These are phyloP conservation scores for Paratrypanosoma confusum DNA, from an alignment of 208 protist species.

Conservation along the genomic window DNA sequence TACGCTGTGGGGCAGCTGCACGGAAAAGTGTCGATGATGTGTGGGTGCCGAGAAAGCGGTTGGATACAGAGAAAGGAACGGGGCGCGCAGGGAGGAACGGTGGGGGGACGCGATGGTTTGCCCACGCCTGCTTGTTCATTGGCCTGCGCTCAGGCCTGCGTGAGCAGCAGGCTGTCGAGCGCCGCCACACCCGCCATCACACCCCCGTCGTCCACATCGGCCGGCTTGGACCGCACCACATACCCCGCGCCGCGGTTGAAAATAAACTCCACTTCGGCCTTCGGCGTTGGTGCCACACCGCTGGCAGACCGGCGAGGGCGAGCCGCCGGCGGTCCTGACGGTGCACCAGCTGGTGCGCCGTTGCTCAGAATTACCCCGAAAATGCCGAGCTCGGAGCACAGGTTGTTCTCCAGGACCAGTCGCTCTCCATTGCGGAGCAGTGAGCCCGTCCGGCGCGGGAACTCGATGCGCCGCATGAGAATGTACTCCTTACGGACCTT, in stretches of 20 bases:
- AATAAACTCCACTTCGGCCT: conserved; percentile 1
- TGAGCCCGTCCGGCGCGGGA: conserved; percentile 26
- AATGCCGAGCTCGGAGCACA: conserved; percentile 84
- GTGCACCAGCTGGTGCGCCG: too few species aligned
- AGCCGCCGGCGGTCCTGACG: too few species aligned
- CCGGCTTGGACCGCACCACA: conserved; percentile 86
- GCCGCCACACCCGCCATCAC: conserved; percentile 90
- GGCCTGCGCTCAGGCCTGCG: too few species aligned
- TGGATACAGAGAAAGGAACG: too few species aligned
- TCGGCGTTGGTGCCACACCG: neutral
- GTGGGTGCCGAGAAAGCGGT: too few species aligned
- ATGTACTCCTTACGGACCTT: conserved; percentile 78
- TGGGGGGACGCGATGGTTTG: too few species aligned
- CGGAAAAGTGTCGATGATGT: too few species aligned
- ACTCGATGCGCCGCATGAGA: conserved; percentile 84
- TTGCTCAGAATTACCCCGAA: conserved; percentile 65
- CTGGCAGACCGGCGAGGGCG: too few species aligned
- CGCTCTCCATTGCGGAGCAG: conserved; percentile 49
- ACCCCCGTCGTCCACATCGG: conserved; percentile 85
- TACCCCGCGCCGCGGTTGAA: conserved; percentile 72
- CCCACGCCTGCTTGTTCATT: too few species aligned
- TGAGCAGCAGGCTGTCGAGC: conserved; percentile 64
- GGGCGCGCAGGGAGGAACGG: too few species aligned
- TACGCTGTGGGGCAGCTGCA: too few species aligned
- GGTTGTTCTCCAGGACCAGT: conserved; percentile 31